Percentiles rank a stretch among this genome's conserved stretches.
phyloP scores from a whole-genome alignment of 2,329 filamentous ascomycete species.

The Penicillium sp. region DNA sequence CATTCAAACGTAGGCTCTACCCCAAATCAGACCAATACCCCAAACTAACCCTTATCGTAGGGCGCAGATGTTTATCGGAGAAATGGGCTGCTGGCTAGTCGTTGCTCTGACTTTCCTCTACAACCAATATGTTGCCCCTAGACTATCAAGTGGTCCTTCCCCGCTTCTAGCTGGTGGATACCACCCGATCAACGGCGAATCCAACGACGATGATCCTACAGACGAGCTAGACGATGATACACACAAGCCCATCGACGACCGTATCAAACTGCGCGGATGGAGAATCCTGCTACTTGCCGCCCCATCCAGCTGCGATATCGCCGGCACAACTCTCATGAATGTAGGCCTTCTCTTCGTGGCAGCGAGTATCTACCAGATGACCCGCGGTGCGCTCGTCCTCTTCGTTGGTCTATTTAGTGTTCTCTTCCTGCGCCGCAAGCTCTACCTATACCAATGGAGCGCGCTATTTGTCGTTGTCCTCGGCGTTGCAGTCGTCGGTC shows the following conservation, averaged over 20 bases:
- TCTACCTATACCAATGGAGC: slow-evolving; percentile 89
- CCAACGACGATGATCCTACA: slow-evolving; percentile 49
- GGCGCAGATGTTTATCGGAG: slow-evolving; percentile 95
- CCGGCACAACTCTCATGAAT: slow-evolving; percentile 96
- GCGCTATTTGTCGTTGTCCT: slow-evolving; percentile 82
- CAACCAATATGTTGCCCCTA: slow-evolving; percentile 53
- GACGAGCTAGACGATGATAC: slow-evolving; percentile 39
- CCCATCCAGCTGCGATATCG: slow-evolving; percentile 90
- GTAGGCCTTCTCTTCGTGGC: slow-evolving; percentile 90
- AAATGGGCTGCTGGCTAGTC: slow-evolving; percentile 94
- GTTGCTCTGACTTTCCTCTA: slow-evolving; percentile 70
- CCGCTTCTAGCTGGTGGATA: slow-evolving; percentile 60
- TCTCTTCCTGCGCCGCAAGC: slow-evolving; percentile 75
- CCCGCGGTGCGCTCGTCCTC: slow-evolving; percentile 85
- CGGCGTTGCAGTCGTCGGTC: slow-evolving; percentile 85
- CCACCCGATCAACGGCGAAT: slow-evolving; percentile 59
- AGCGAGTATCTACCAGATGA: slow-evolving; percentile 99
- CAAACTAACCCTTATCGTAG: slow-evolving; percentile 28
- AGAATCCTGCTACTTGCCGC: slow-evolving; percentile 75
- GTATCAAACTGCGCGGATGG: slow-evolving; percentile 65
- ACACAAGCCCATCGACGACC: slow-evolving; percentile 58
- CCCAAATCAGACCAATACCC: background rate
- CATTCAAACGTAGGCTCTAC: slow-evolving; percentile 69
- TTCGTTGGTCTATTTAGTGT: slow-evolving; percentile 97
- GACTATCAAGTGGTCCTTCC: slow-evolving; percentile 39